phyloP scores from a whole-genome alignment of 176 grass and related monocot species.

The Avena sativa region DNA sequence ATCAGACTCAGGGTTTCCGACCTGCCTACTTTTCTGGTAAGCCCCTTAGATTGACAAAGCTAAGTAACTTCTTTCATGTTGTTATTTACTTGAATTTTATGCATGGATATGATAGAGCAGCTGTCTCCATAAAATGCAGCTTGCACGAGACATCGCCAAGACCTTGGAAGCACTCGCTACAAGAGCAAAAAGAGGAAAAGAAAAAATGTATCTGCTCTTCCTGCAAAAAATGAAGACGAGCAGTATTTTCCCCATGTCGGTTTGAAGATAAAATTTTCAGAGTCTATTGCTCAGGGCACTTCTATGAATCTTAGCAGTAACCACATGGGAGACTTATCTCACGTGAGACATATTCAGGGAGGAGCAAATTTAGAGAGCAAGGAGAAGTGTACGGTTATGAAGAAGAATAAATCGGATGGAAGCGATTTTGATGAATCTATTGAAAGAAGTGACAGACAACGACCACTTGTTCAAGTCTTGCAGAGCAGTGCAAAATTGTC shows the following conservation, averaged over 20 bases:
- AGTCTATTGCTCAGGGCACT: constrained; percentile 39
- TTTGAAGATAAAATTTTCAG: constrained; percentile 58
- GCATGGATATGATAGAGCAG: constrained; percentile 44
- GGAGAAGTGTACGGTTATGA: constrained; percentile 40
- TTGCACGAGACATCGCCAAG: constrained; percentile 60
- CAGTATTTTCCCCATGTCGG: constrained; percentile 56
- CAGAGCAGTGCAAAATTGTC: constrained; percentile 62
- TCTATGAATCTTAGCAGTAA: constrained; percentile 47
- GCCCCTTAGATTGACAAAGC: constrained; percentile 46
- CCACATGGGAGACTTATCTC: constrained; percentile 52
- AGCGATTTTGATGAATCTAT: constrained; percentile 67
- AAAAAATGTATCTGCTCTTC: constrained; percentile 52
- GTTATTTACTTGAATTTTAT: constrained; percentile 25
- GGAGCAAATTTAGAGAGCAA: constrained; percentile 43
- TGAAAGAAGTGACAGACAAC: constrained; percentile 72
- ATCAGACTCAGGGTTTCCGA: constrained; percentile 56
- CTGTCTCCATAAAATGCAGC: constrained; percentile 52
- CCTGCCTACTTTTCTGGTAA: constrained; percentile 55
- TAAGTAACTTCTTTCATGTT: constrained; percentile 41
- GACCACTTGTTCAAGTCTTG: constrained; percentile 64
- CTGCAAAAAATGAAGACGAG: constrained; percentile 48
- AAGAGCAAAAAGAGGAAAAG: constrained; percentile 75
- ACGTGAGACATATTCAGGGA: constrained; percentile 43
- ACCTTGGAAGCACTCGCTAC: constrained; percentile 77
- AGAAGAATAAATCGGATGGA: constrained; percentile 62